These are phyloP conservation scores for Umbelopsis sp. DNA, from an alignment of 192 early-diverging fungal species.

Conservation along the genomic window DNA sequence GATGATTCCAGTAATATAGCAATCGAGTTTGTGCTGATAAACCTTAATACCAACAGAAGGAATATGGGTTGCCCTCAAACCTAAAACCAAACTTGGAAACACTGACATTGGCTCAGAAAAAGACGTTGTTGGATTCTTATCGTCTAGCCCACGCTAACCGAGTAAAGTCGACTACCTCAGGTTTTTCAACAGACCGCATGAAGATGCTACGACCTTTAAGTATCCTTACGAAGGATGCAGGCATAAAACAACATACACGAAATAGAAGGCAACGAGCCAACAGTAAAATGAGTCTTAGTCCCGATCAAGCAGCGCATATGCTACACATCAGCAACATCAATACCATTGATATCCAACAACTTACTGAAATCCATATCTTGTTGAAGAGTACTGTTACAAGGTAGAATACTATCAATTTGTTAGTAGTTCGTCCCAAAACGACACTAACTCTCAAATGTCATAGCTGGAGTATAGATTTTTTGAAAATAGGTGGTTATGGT, in stretches of 20 bases:
- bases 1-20: background rate
- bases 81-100: slow-evolving; percentile 24
- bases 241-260: background rate
- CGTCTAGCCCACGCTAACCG: background rate
- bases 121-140: slow-evolving; percentile 7
- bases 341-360: background rate
- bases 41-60: slow-evolving; percentile 11
- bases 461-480: slow-evolving; percentile 41
- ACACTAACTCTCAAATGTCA: background rate
- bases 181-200: background rate
- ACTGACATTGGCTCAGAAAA: slow-evolving; percentile 29
- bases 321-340: slow-evolving; percentile 18
- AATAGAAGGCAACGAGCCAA: background rate
- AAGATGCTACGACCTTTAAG: slow-evolving; percentile 2
- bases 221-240: background rate
- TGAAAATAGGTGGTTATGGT: slow-evolving; percentile 33
- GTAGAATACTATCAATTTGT: background rate
- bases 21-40: background rate
- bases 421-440: background rate
- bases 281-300: background rate
- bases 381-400: slow-evolving; percentile 30
- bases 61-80: slow-evolving; percentile 27
- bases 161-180: background rate
- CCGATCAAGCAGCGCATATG: slow-evolving; percentile 14
- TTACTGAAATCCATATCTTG: slow-evolving; percentile 9